phyloP scores from a whole-genome alignment of 208 protist species.

The Crithidia expoeki region DNA sequence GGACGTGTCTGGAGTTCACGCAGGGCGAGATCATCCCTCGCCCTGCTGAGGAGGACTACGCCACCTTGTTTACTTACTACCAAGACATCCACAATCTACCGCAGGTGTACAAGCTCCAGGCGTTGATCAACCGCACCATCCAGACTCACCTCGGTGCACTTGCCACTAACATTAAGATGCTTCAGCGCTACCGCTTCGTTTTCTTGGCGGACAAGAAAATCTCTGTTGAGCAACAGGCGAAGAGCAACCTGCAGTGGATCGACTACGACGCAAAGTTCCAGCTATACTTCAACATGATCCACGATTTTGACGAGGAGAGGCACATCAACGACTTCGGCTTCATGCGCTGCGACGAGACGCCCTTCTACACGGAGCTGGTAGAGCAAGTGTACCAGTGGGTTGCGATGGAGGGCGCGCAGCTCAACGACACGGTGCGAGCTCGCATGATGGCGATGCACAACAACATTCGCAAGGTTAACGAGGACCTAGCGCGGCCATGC shows the following conservation, averaged over 20 bases:
- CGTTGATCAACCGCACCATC: slow-evolving; percentile 90
- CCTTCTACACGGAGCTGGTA: slow-evolving; percentile 92
- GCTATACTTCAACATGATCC: slow-evolving; percentile 94
- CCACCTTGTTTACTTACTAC: slow-evolving; percentile 94
- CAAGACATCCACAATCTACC: slow-evolving; percentile 93
- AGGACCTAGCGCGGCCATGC: slow-evolving; percentile 86
- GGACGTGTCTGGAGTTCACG: slow-evolving; percentile 96
- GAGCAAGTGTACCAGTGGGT: slow-evolving; percentile 95
- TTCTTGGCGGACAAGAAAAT: slow-evolving; percentile 94
- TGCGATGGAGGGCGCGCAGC: slow-evolving; percentile 91
- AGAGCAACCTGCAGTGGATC: slow-evolving; percentile 94
- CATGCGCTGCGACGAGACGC: slow-evolving; percentile 91
- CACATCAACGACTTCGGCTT: slow-evolving; percentile 95
- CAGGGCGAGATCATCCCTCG: slow-evolving; percentile 89
- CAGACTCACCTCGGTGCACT: slow-evolving; percentile 91
- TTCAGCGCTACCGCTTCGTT: slow-evolving; percentile 94
- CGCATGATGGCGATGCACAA: slow-evolving; percentile 82
- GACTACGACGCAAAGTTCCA: slow-evolving; percentile 96
- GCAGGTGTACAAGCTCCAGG: slow-evolving; percentile 91
- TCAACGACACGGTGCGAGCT: slow-evolving; percentile 88
- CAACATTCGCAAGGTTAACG: slow-evolving; percentile 81
- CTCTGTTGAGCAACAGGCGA: slow-evolving; percentile 94
- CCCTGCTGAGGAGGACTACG: slow-evolving; percentile 81
- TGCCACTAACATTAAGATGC: slow-evolving; percentile 92
- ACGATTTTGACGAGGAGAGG: slow-evolving; percentile 87